Evolutionary conservation across 805 yeast genomes (phyloP).

Genomic region (Metschnikowia vanudenii): DNA sequence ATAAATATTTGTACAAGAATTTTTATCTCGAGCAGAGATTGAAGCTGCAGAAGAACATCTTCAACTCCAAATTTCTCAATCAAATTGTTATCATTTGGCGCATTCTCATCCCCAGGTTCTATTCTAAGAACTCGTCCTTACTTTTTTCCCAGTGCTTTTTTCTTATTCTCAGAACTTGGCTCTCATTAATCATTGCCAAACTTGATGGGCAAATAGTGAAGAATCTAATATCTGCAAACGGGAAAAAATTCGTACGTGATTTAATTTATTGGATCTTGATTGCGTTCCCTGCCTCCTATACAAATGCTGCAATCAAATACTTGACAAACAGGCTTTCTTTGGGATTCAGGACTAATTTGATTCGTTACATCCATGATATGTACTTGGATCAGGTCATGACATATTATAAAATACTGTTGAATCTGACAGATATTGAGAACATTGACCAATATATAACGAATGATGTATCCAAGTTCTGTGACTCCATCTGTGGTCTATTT

Average conservation of each 20-base stretch:
- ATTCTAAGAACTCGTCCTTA: slow-evolving; percentile 64
- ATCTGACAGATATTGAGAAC: slow-evolving; percentile 54
- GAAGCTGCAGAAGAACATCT: slow-evolving; percentile 29
- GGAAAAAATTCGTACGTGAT: slow-evolving; percentile 71
- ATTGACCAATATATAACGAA: slow-evolving; percentile 86
- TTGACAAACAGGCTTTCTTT: slow-evolving; percentile 73
- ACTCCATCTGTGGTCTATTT: slow-evolving; percentile 76
- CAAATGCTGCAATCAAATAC: slow-evolving; percentile 85
- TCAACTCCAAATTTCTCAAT: slow-evolving; percentile 64
- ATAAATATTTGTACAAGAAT: slow-evolving; percentile 51
- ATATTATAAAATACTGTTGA: slow-evolving; percentile 76
- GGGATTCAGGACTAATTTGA: slow-evolving; percentile 79
- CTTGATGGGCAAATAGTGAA: slow-evolving; percentile 90
- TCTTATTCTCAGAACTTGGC: slow-evolving; percentile 79
- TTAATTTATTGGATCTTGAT: slow-evolving; percentile 82
- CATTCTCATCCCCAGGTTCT: slow-evolving; percentile 74
- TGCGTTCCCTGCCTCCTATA: slow-evolving; percentile 90
- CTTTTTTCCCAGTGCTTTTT: slow-evolving; percentile 71
- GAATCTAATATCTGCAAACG: slow-evolving; percentile 80
- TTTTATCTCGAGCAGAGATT: slow-evolving; percentile 36
- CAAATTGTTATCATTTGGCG: slow-evolving; percentile 77
- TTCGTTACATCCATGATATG: slow-evolving; percentile 85
- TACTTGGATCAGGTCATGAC: slow-evolving; percentile 79
- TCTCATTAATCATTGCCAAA: slow-evolving; percentile 80
- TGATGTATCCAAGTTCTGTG: slow-evolving; percentile 78